These are phyloP conservation scores for Isochrysis galbana DNA, from an alignment of 78 protist species.

Conservation along the genomic window DNA sequence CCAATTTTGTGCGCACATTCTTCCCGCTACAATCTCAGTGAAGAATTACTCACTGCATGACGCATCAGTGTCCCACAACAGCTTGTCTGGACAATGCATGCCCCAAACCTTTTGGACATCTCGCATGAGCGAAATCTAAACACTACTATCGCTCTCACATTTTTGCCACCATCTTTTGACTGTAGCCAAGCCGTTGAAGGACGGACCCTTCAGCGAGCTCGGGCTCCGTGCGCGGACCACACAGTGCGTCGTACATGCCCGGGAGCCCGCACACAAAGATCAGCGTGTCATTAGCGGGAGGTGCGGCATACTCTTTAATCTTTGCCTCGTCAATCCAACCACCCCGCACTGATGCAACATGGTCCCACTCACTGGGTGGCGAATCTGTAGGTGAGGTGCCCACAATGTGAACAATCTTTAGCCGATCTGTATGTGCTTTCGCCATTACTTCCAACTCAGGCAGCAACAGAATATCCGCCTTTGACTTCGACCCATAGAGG, in stretches of 20 bases:
- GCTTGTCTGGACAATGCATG: no score
- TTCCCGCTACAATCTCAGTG: no score
- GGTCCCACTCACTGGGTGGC: background rate
- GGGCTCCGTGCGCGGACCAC: conserved; percentile 24
- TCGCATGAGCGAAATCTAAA: no score
- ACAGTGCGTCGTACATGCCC: background rate
- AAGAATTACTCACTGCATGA: no score
- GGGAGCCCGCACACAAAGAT: conserved; percentile 39
- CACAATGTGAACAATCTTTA: conserved; percentile 30
- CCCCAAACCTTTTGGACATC: no score
- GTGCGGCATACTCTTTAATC: background rate
- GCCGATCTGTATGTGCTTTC: background rate
- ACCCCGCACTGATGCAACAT: background rate
- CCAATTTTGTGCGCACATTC: no score
- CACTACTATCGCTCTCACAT: no score
- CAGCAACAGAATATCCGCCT: conserved; percentile 2
- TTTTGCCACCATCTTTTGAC: background rate
- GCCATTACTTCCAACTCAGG: conserved; percentile 9
- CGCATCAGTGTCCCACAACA: no score
- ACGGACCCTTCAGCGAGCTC: background rate
- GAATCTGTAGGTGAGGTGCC: background rate
- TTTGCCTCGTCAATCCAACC: conserved; percentile 1
- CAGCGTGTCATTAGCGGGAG: conserved; percentile 20
- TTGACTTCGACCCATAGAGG: background rate
- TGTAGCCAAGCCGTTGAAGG: conserved; percentile 13